Evolutionary conservation across 179 eudicot species (phyloP).

Genomic region (Silene noctiflora): DNA sequence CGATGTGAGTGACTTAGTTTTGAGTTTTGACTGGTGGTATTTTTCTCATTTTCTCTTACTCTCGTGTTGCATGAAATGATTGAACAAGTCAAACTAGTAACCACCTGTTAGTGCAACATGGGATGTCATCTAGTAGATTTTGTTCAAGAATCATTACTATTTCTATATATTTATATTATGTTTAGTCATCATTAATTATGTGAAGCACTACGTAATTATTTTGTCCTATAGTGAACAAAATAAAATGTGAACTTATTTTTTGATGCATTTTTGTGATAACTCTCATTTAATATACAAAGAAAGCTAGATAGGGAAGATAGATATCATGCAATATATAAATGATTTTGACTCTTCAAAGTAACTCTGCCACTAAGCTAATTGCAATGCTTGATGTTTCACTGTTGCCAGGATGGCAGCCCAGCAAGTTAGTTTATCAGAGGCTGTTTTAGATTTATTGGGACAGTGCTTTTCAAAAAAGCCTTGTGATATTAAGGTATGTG

Average conservation of each 20-base stretch:
- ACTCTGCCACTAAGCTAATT: conserved; percentile 6
- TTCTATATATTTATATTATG: too few species aligned
- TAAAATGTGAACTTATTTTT: background rate
- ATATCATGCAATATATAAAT: background rate
- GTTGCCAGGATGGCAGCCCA: conserved; percentile 59
- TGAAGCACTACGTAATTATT: background rate
- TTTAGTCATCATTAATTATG: background rate
- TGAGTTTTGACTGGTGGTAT: background rate
- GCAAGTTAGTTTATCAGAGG: conserved; percentile 71
- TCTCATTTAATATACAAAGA: background rate
- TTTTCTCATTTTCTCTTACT: background rate
- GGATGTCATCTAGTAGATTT: background rate
- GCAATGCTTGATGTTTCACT: conserved; percentile 11
- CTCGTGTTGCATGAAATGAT: background rate
- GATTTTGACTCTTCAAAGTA: background rate
- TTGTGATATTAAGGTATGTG: conserved; percentile 67
- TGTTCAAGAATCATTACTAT: background rate
- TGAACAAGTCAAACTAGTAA: background rate
- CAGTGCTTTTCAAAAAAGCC: conserved; percentile 76
- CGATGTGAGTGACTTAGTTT: background rate
- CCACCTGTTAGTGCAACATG: background rate
- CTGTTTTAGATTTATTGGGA: conserved; percentile 64
- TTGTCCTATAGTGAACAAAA: background rate
- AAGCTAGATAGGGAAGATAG: background rate
- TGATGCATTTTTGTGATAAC: background rate